Base-by-base conservation (phyloP, 2,329 filamentous ascomycete species). In the Diplocarpon rosae region DNA sequence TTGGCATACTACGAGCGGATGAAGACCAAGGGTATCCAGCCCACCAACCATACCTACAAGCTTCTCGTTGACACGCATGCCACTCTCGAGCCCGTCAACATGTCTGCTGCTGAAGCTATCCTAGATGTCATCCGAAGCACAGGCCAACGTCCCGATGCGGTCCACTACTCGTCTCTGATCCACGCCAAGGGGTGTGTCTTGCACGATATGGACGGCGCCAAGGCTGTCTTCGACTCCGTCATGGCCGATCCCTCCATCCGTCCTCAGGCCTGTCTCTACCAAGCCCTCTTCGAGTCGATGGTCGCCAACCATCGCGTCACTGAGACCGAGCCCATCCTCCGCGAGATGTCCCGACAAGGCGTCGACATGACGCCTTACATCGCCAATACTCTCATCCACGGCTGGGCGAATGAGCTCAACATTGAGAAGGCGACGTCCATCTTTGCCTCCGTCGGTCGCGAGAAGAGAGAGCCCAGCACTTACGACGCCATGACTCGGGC, bases 401-500 rank as follows among this genome's bases (percentile, higher is more conserved):
- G 92, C 52, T 98, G 92, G 90, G 86, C 90, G 16, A 75, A 82
- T 12, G 84, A 85, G 62, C 83, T 83, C 65, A 76, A 93, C 52
- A 84, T 96, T 36, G 66, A 69, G 48, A 89, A 87, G 65, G 85
- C 88, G 14, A 78, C 81, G 59, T 68, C 74, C 17, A 80, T 95
- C 50, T 98, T 94, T 62, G 75, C 84, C 47, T 72, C 75, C n/a
- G 80, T 98, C 3, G 76, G 80, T 8, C 74, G 78, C 24, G 75
- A 80, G 43, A 88, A 82, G 67, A 81, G 92, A 46, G 92, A 98
- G 69, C 92, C 92, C 3, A 95, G 88, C 70, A 98, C 92, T 4
- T 98, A 98, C 64, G 92, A 98, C 68, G 89, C 90, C 33, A 98
- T 98, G 92, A 95, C 89, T 5, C 77, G 92, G 37, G 92, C 92